These are phyloP conservation scores for Globomyces sp. DNA, from an alignment of 371 early-diverging fungal species.

Conservation along the genomic window DNA sequence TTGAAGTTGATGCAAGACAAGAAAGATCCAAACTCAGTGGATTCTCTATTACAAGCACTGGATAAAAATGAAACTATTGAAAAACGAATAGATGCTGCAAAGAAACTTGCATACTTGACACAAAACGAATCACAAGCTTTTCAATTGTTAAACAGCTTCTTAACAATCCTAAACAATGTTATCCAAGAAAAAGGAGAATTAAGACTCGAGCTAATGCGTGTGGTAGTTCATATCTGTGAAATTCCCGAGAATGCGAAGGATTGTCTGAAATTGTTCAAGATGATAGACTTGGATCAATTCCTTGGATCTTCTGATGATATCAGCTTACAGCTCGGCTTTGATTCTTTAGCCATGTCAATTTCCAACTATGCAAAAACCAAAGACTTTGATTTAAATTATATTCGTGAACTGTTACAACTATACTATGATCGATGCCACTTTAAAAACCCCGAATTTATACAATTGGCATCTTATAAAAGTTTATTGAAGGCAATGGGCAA, in stretches of 20 bases:
- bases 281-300: background rate
- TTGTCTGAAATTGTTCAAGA: background rate
- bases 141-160: background rate
- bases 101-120: background rate
- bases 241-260: background rate
- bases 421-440: slow-evolving; percentile 8
- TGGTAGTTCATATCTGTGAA: background rate
- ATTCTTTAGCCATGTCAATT: background rate
- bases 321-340: background rate
- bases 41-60: slow-evolving; percentile 1
- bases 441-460: background rate
- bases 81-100: slow-evolving; percentile 7
- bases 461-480: background rate
- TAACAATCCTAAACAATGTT: background rate
- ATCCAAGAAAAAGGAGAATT: background rate
- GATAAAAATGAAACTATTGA: background rate
- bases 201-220: background rate
- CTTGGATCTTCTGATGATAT: background rate
- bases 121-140: background rate
- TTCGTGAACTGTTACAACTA: background rate
- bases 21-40: slow-evolving; percentile 14
- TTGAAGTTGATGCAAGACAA: background rate
- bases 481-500: background rate
- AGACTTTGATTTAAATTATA: background rate
- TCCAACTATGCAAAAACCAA: background rate